Conservation (phyloP, 2,329 filamentous ascomycete genomes). For the Catunica adiposa region DNA sequence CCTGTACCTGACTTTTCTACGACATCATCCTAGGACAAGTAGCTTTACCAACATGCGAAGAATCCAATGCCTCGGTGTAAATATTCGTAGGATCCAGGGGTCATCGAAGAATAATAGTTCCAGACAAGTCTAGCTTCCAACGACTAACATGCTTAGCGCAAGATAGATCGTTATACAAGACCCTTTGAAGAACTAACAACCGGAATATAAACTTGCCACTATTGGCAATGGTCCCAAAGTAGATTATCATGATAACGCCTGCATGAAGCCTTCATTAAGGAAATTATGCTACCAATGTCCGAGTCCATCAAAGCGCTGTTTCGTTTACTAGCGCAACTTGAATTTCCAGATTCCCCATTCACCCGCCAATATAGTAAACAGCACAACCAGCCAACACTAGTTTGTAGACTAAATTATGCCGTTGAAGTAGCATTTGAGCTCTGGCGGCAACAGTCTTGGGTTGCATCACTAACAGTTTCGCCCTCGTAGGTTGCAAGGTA, state of each 20-base stretch:
- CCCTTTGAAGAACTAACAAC: background rate
- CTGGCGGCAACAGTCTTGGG: background rate
- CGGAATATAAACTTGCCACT: background rate
- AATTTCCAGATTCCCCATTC: background rate
- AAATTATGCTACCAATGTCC: background rate
- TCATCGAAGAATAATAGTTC: too few relatives aligned
- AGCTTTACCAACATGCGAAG: too few relatives aligned
- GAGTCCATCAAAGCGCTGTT: background rate
- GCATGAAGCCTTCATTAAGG: background rate
- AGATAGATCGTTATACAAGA: too few relatives aligned
- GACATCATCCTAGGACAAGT: too few relatives aligned
- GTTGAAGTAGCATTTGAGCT: background rate
- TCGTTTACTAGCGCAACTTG: background rate
- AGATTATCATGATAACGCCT: background rate
- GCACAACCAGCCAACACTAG: background rate
- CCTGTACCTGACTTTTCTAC: too few relatives aligned
- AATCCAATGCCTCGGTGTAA: too few relatives aligned
- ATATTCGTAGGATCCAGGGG: too few relatives aligned
- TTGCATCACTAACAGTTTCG: background rate
- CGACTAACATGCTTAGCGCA: too few relatives aligned
- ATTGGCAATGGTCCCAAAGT: background rate
- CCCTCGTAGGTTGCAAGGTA: background rate
- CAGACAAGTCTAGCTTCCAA: too few relatives aligned
- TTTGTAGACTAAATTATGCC: background rate
- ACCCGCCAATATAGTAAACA: background rate